phyloP scores from a whole-genome alignment of 1,284 basidiomycete species.

The Cronartium quercuum region DNA sequence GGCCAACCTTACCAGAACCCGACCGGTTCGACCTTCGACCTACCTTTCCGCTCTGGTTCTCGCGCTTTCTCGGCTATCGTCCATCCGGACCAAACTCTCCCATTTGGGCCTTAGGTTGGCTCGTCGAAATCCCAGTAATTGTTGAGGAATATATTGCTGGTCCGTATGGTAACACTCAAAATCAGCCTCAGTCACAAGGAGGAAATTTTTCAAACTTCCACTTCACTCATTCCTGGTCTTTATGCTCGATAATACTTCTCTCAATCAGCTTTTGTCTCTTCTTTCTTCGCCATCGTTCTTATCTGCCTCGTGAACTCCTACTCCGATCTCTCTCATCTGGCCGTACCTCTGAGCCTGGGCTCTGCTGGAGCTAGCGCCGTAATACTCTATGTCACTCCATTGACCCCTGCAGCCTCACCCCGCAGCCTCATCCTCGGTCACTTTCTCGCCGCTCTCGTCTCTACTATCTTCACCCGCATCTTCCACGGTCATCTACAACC shows the following conservation, averaged over 20 bases:
- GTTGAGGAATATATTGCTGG: no score
- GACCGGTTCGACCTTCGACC: slow-evolving; percentile 19
- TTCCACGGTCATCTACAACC: not conserved
- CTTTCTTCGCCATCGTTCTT: not conserved
- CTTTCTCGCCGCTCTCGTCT: slow-evolving; percentile 2
- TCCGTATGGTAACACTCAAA: no score
- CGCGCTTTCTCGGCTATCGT: slow-evolving; percentile 29
- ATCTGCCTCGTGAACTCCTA: not conserved
- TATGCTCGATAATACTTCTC: not conserved
- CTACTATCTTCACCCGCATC: slow-evolving; percentile 3
- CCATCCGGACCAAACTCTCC: not conserved
- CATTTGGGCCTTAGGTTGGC: slow-evolving; percentile 21
- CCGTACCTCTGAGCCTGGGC: slow-evolving; percentile 20
- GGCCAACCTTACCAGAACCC: no score
- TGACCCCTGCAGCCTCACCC: slow-evolving; percentile 2
- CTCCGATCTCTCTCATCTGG: not conserved
- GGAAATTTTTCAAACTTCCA: no score
- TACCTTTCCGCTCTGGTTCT: slow-evolving; percentile 19
- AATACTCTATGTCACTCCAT: slow-evolving; percentile 6
- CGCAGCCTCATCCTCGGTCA: slow-evolving; percentile 15
- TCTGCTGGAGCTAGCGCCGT: slow-evolving; percentile 16
- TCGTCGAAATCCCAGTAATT: no score
- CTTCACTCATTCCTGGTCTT: not conserved
- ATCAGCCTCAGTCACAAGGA: no score
- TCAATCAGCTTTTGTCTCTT: not conserved